Base-by-base conservation (phyloP, 2,329 filamentous ascomycete species). In the Monosporascus sp. region DNA sequence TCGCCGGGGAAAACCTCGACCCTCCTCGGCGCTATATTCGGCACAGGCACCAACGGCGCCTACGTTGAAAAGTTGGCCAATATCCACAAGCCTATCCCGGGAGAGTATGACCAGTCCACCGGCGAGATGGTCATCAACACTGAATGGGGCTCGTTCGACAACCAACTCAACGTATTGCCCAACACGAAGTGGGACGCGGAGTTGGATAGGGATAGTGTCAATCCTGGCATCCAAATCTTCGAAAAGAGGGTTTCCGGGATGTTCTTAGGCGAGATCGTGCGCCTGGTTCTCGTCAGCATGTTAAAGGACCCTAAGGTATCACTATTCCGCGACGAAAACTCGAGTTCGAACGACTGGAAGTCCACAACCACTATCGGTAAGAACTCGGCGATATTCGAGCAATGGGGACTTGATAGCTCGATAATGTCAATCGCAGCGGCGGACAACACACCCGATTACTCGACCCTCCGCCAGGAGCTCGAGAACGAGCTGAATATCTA, bases 81-180 rank as follows among this genome's bases (percentile, higher is more conserved):
- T 61, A 83, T 97, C 65, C 91, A 85, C 67, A 99, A 97, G 77
- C 75, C 82, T 17, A 75, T 88, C 53, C 74, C 78, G 55, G 85
- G 85, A 58, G 78, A 87, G 5, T 94, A 88, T 62, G 91, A 97
- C 71, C 78, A 78, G 48, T 85, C 84, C 8, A 95, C 92, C 0
- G 91, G 92, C 50, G 85, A 95, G 63, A 99, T 99, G 94, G 91
- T 99, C 54, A 82, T 99, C 74, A 99, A 99, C 74, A 93, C 89
- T 1, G 94, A 99, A 74, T 99, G 94, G 94, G 94, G 94, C 57
- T 96, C 91, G 53, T 99, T 99, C 66, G 94, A 99, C 74, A 97
- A 97, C 74, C 83, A 88, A 63, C 84, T 97, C 60, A 89, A 87
- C 62, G 88, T 96, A 20, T 79, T 99, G 41, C 94, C 93, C 46